A percentile compares a stretch with the other conserved stretches of the same genome.
Conservation (phyloP, 176 grass and related monocot species). For the Oryza meyeriana region DNA sequence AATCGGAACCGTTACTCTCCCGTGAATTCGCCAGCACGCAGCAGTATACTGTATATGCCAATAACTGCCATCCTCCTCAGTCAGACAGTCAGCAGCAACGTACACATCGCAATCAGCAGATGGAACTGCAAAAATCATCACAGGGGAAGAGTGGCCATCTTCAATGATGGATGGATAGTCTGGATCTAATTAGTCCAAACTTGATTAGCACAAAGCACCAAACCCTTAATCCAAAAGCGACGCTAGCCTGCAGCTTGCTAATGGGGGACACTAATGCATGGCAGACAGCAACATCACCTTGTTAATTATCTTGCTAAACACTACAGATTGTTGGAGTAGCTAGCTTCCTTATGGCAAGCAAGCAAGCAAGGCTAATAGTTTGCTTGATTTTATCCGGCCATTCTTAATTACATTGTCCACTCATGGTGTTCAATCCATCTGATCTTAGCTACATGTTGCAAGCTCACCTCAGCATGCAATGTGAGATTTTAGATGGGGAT, state of each 20-base stretch:
- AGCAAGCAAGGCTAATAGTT: background rate
- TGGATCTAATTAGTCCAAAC: background rate
- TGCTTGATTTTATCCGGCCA: background rate
- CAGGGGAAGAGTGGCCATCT: conserved; percentile 6
- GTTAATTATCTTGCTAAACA: background rate
- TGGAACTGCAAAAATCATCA: background rate
- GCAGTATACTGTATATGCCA: background rate
- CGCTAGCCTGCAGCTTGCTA: background rate
- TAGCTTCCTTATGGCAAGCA: conserved; percentile 13
- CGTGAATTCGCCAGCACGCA: background rate
- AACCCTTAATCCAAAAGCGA: conserved; percentile 23
- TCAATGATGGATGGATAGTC: background rate
- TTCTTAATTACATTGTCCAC: background rate
- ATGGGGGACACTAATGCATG: background rate
- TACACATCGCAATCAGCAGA: background rate
- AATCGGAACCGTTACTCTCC: background rate
- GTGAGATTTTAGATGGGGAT: conserved; percentile 7
- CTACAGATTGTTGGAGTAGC: background rate
- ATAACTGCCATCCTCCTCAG: background rate
- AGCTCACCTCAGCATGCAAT: background rate
- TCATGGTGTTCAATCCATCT: background rate
- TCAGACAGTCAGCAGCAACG: too few species aligned
- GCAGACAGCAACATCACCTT: background rate
- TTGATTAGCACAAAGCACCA: conserved; percentile 25
- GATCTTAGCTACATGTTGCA: background rate